Conservation (phyloP, 768 basidiomycete species). For the Tremella mesenterica region DNA sequence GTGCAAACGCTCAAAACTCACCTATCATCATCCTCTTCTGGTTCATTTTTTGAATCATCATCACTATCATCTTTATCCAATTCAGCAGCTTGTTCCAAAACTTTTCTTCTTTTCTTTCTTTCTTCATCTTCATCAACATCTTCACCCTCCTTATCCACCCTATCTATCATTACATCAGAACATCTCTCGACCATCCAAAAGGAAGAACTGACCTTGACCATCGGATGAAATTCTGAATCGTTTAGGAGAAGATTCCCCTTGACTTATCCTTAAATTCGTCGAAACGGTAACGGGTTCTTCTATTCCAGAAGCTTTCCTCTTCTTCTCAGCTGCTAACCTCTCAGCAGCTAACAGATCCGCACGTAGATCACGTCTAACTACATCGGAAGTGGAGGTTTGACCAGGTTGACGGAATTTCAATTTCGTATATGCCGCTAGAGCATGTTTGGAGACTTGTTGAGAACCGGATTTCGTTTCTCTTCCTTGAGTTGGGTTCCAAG, state of each 20-base stretch:
- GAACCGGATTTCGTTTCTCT: slow-evolving; percentile 86
- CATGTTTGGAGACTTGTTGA: slow-evolving; percentile 81
- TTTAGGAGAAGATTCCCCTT: slow-evolving; percentile 46
- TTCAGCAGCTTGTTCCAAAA: slow-evolving; percentile 76
- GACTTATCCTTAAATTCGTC: slow-evolving; percentile 48
- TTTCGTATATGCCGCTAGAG: slow-evolving; percentile 92
- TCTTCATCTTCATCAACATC: slow-evolving; percentile 55
- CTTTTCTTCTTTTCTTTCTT: slow-evolving; percentile 69
- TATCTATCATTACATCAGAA: background rate
- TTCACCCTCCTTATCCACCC: background rate
- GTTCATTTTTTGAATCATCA: slow-evolving; percentile 49
- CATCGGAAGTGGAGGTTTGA: slow-evolving; percentile 71
- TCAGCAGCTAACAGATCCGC: slow-evolving; percentile 78
- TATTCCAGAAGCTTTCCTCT: slow-evolving; percentile 77
- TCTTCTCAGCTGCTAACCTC: slow-evolving; percentile 76
- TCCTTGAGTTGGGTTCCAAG: slow-evolving; percentile 93
- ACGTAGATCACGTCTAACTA: slow-evolving; percentile 68
- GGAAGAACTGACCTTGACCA: too few relatives aligned
- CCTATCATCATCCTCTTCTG: slow-evolving; percentile 7
- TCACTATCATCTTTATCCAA: slow-evolving; percentile 85
- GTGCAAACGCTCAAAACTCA: slow-evolving; percentile 44
- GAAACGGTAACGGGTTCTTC: slow-evolving; percentile 41
- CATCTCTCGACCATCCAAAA: slow-evolving; percentile 26
- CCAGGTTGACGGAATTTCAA: slow-evolving; percentile 96
- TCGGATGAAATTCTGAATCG: too few relatives aligned